Conservation (phyloP, 2,329 filamentous ascomycete species). For the Pseudogymnoascus sp. region DNA sequence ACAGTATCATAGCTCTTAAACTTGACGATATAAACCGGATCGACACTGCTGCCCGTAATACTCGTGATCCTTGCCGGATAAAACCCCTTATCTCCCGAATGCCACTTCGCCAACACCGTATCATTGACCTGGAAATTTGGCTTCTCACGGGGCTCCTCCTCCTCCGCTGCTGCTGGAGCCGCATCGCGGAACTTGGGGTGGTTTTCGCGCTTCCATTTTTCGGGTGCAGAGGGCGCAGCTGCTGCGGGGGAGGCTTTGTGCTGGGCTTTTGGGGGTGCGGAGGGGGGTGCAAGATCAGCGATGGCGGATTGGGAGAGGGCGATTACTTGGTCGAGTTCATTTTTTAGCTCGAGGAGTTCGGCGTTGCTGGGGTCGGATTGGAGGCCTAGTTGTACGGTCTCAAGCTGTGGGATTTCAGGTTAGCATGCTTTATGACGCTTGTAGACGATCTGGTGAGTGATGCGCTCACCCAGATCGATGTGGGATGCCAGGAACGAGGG, state of each 20-base stretch:
- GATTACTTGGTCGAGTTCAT: conserved; percentile 77
- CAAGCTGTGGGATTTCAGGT: conserved; percentile 46
- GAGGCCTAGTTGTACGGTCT: conserved; percentile 66
- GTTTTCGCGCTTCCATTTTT: conserved; percentile 74
- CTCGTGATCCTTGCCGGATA: conserved; percentile 90
- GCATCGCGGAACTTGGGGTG: conserved; percentile 66
- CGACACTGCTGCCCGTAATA: conserved; percentile 83
- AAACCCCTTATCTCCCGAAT: conserved; percentile 78
- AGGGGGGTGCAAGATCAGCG: conserved; percentile 62
- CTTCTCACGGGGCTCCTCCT: conserved; percentile 30
- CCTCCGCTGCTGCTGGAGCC: conserved; percentile 42
- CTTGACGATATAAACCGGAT: conserved; percentile 87
- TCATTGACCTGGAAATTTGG: conserved; percentile 78
- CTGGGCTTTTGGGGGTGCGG: conserved; percentile 29
- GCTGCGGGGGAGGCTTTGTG: conserved; percentile 17
- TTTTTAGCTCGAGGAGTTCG: conserved; percentile 68
- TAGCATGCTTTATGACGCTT: conserved; percentile 10
- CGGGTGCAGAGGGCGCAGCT: conserved; percentile 46
- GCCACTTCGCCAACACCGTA: conserved; percentile 81
- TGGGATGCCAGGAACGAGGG: neutral
- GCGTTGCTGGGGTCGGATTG: conserved; percentile 72
- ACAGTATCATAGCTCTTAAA: conserved; percentile 87
- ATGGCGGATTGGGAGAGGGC: conserved; percentile 70
- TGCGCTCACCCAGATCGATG: neutral
- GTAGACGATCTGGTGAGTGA: neutral